Evolutionary conservation across 2,329 filamentous ascomycete species (phyloP).

Genomic region (Stachybotrys elegans): DNA sequence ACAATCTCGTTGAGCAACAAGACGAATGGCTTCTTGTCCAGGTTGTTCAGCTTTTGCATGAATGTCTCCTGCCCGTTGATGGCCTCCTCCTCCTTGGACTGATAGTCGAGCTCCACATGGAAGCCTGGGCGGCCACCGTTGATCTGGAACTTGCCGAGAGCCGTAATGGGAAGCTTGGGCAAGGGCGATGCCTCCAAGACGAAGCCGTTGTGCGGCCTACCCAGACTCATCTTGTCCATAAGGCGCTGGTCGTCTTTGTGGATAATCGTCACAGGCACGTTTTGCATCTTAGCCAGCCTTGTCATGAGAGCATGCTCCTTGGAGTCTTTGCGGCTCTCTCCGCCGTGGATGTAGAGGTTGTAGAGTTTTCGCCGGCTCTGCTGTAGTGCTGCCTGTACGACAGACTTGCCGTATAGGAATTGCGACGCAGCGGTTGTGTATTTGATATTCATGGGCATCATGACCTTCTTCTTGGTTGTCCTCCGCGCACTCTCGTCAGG

Average conservation of each 20-base stretch:
- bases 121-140: conserved; percentile 46
- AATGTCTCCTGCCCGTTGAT: conserved; percentile 67
- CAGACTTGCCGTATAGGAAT: conserved; percentile 81
- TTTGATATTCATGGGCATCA: conserved; percentile 32
- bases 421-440: conserved; percentile 84
- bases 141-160: conserved; percentile 46
- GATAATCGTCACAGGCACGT: conserved; percentile 55
- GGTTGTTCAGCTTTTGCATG: conserved; percentile 21
- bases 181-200: conserved; percentile 83
- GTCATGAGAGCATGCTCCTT: conserved; percentile 39
- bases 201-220: conserved; percentile 84
- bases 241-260: conserved; percentile 57
- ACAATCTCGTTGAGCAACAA: conserved; percentile 71
- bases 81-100: conserved; percentile 66
- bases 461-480: conserved; percentile 16
- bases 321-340: conserved; percentile 47
- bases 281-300: conserved; percentile 39
- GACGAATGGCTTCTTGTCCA: conserved; percentile 58
- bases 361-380: conserved; percentile 67
- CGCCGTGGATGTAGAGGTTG: conserved; percentile 72
- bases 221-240: conserved; percentile 77
- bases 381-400: conserved; percentile 74
- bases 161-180: conserved; percentile 62
- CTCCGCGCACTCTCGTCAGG: no score
- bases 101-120: conserved; percentile 54